Base-by-base conservation (phyloP, 2,329 filamentous ascomycete genomes). In the Purpureocillium lavendulum region DNA sequence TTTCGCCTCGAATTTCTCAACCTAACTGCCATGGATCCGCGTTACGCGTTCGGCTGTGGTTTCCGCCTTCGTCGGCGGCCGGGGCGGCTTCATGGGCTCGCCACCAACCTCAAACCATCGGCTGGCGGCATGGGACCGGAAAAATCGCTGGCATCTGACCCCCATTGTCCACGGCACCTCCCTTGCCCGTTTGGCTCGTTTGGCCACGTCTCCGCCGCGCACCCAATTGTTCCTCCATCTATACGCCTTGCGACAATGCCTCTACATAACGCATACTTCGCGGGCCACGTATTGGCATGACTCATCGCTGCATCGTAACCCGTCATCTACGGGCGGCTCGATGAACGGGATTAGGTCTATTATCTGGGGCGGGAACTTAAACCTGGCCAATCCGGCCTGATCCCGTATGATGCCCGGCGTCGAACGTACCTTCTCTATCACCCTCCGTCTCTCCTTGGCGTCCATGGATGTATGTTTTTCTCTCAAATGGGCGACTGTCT, bases 141-240 rank as follows among this genome's bases (percentile, higher is more conserved):
- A 40, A 31, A 40, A 40, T 26, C 35, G 33, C 15, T 41, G n/a
- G 30, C 18, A 41, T 14, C 13, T 18, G 8, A 41, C 30, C 12
- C 39, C 35, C n/a, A 13, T 34, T 17, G 28, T 37, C 35, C n/a
- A 41, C 24, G 35, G 39, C 5, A 41, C 18, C 12, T 38, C 16
- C 5, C 17, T 17, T 18, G 30, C 28, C 16, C 37, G 18, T 30
- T 38, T 29, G 9, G 30, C 29, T 4, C 30, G 30, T 4, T 17
- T 8, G n/a, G n/a, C 21, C 5, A 33, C 18, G 18, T 36, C 18
- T 7, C 33, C 33, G 13, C 33, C 33, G 16, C 21, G 32, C n/a
- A 31, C 36, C 29, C 17, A 28, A 30, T 34, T 16, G 21, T 36
- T 40, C 12, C 7, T 16, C 39, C 29, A 40, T 18, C 30, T 21